These are phyloP conservation scores for Linanthus parryae DNA, from an alignment of 148 eudicot species.

Conservation along the genomic window DNA sequence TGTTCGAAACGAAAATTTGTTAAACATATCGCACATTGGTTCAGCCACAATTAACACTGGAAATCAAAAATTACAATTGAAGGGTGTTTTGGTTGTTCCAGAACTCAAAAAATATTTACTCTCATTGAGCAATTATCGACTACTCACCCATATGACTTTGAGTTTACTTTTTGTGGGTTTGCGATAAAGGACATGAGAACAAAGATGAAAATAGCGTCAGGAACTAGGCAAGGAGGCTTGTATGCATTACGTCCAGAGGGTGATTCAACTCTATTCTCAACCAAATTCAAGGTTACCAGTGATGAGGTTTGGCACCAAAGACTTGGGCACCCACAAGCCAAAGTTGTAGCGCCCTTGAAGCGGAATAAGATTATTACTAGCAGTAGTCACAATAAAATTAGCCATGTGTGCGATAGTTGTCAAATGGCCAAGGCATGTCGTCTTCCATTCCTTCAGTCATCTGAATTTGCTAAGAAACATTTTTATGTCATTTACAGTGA, in stretches of 20 bases:
- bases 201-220: background rate
- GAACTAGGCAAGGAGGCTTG: background rate
- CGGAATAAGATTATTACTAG: background rate
- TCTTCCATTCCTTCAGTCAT: background rate
- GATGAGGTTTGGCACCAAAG: slow-evolving; percentile 1
- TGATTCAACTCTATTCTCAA: background rate
- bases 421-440: too few species aligned
- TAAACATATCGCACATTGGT: background rate
- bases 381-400: background rate
- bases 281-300: background rate
- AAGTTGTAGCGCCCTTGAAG: background rate
- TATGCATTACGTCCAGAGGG: background rate
- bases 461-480: background rate
- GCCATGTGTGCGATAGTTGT: background rate
- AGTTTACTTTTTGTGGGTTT: background rate
- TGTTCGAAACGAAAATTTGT: background rate
- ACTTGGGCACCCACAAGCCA: background rate
- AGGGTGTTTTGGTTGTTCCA: slow-evolving; percentile 2
- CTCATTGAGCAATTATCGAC: background rate
- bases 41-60: background rate
- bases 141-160: background rate
- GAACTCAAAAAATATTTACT: background rate
- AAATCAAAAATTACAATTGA: background rate
- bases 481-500: background rate
- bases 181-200: background rate